Percentiles rank a stretch among this genome's conserved stretches.
phyloP scores from a whole-genome alignment of 805 yeast species.

The Cyberlindnera nakhonratchasimensis region DNA sequence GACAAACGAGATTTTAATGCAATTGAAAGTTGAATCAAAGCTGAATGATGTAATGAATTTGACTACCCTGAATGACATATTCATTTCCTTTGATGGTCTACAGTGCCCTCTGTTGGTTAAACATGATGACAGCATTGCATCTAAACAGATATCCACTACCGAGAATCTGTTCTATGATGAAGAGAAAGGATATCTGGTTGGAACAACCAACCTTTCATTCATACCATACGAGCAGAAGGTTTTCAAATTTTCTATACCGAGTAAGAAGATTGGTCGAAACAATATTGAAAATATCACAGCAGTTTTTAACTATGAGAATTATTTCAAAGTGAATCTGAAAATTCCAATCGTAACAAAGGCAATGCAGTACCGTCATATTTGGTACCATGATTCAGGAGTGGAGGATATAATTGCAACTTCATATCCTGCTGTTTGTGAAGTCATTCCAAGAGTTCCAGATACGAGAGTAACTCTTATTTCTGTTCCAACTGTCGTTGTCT shows the following conservation, averaged over 20 bases:
- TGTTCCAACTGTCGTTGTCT: slow-evolving; percentile 26
- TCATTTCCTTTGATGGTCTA: slow-evolving; percentile 15
- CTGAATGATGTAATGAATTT: slow-evolving; percentile 21
- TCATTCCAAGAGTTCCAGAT: slow-evolving; percentile 40
- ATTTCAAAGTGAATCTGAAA: slow-evolving; percentile 22
- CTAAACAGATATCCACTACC: neutral
- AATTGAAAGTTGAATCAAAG: slow-evolving; percentile 30
- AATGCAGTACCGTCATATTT: slow-evolving; percentile 15
- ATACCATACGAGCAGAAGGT: slow-evolving; percentile 13
- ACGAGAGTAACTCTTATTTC: slow-evolving; percentile 27
- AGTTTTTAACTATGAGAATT: slow-evolving; percentile 9
- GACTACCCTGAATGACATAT: slow-evolving; percentile 10
- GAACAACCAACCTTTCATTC: slow-evolving; percentile 17
- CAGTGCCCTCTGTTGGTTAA: slow-evolving; percentile 17
- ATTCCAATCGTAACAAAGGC: slow-evolving; percentile 16
- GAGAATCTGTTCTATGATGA: slow-evolving; percentile 8
- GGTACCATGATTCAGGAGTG: slow-evolving; percentile 12
- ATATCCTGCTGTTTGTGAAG: slow-evolving; percentile 26
- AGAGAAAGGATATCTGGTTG: slow-evolving; percentile 6
- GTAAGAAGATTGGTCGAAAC: slow-evolving; percentile 21
- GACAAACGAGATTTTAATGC: slow-evolving; percentile 26
- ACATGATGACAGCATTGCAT: slow-evolving; percentile 5
- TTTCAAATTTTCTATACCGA: slow-evolving; percentile 18
- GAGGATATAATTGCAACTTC: slow-evolving; percentile 15
- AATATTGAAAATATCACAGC: slow-evolving; percentile 16